Conservation (phyloP, 2,329 filamentous ascomycete species). For the Diplodia mutila region DNA sequence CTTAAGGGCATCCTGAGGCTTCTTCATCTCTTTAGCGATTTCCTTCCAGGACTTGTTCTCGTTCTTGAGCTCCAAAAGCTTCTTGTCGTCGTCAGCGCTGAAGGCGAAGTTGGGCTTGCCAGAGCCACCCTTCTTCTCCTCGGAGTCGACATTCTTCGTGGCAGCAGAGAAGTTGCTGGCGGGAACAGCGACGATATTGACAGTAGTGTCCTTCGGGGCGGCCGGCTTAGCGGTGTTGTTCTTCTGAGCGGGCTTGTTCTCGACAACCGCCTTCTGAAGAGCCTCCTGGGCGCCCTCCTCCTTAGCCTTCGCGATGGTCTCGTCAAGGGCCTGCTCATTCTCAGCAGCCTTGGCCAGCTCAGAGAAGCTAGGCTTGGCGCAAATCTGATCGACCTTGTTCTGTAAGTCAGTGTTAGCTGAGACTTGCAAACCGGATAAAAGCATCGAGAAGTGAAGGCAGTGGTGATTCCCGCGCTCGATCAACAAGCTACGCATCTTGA, state of each 20-base stretch:
- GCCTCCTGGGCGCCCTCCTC: neutral
- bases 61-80: conserved; percentile 43
- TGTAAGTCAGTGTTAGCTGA: neutral
- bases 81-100: conserved; percentile 47
- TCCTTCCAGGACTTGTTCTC: conserved; percentile 37
- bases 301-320: neutral
- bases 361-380: neutral
- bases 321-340: neutral
- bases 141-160: neutral
- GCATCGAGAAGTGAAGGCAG: neutral
- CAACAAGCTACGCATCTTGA: neutral
- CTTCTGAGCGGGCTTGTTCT: neutral
- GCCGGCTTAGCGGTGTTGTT: neutral
- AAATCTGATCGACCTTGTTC: neutral
- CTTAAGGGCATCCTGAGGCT: conserved; percentile 30
- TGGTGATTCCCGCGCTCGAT: neutral
- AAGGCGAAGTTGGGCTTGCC: conserved; percentile 30
- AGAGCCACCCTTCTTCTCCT: conserved; percentile 2
- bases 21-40: conserved; percentile 38
- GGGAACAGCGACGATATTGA: neutral
- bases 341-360: neutral
- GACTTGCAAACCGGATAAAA: neutral
- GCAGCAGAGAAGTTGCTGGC: neutral
- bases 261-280: neutral
- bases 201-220: neutral